Percentiles rank a stretch among this genome's conserved stretches.
These are phyloP conservation scores for Phialophora chinensis DNA, from an alignment of 2,329 filamentous ascomycete species.

Conservation along the genomic window DNA sequence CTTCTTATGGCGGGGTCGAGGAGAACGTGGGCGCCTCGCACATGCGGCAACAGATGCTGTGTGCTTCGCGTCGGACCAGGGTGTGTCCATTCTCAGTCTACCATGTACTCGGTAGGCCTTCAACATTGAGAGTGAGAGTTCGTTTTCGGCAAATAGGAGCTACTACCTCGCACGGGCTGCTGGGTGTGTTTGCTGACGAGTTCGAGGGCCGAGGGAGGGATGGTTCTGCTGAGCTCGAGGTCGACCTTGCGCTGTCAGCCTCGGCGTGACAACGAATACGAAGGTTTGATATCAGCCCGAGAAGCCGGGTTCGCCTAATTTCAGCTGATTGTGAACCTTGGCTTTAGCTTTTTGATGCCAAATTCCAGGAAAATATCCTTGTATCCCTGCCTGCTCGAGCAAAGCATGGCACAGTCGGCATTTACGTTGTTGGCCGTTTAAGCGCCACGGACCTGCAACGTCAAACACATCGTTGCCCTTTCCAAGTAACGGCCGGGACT, in stretches of 20 bases:
- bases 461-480: neutral
- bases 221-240: too few relatives aligned
- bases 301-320: neutral
- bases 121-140: neutral
- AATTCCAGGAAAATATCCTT: neutral
- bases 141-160: neutral
- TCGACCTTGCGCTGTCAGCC: neutral
- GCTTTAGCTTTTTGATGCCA: neutral
- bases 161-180: neutral
- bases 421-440: neutral
- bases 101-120: too few relatives aligned
- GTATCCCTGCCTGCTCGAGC: neutral
- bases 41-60: neutral
- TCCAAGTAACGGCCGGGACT: neutral
- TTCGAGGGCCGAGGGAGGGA: too few relatives aligned
- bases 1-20: neutral
- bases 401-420: neutral
- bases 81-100: neutral
- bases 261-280: neutral
- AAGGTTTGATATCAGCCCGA: neutral
- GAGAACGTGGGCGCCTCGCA: neutral
- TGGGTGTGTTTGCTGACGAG: neutral
- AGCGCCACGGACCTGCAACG: constrained; percentile 1
- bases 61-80: neutral
- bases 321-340: neutral